phyloP scores from a whole-genome alignment of 257 asterid genomes.

The Leptodermis oblonga region DNA sequence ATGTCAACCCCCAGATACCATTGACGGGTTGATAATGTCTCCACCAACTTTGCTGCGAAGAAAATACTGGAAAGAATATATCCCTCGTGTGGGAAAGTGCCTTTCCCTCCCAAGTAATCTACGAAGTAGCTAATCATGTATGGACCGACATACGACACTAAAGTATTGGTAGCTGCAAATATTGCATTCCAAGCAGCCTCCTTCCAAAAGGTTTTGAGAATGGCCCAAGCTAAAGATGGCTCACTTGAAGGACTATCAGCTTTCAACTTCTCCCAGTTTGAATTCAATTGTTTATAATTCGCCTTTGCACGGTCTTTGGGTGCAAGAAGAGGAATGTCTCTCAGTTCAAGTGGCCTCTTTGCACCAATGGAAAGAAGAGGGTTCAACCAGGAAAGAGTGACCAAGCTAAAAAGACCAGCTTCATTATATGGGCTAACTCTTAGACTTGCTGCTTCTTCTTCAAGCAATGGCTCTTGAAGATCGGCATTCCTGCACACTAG shows the following conservation, averaged over 20 bases:
- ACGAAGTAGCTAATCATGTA: slow-evolving; percentile 88
- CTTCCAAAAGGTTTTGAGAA: slow-evolving; percentile 75
- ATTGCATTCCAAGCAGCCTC: slow-evolving; percentile 81
- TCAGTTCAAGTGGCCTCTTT: slow-evolving; percentile 88
- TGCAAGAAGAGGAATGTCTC: slow-evolving; percentile 79
- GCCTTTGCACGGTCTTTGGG: slow-evolving; percentile 85
- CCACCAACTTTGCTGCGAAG: slow-evolving; percentile 70
- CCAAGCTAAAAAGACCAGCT: slow-evolving; percentile 83
- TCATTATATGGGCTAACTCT: slow-evolving; percentile 81
- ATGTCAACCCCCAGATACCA: slow-evolving; percentile 97
- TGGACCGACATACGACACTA: slow-evolving; percentile 86
- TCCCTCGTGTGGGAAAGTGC: slow-evolving; percentile 63
- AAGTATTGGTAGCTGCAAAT: slow-evolving; percentile 71
- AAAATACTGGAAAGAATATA: slow-evolving; percentile 73
- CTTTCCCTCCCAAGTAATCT: slow-evolving; percentile 65
- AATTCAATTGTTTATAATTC: slow-evolving; percentile 66
- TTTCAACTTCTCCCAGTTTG: slow-evolving; percentile 78
- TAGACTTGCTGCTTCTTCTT: slow-evolving; percentile 92
- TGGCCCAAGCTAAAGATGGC: slow-evolving; percentile 89
- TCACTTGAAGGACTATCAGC: slow-evolving; percentile 51
- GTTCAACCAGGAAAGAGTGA: slow-evolving; percentile 88
- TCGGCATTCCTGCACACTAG: slow-evolving; percentile 52
- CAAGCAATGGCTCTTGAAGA: slow-evolving; percentile 60
- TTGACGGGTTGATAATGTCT: slow-evolving; percentile 71
- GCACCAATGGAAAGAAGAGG: slow-evolving; percentile 92